Conservation (phyloP, 305 asterid species). For the Fraxinus albicans region DNA sequence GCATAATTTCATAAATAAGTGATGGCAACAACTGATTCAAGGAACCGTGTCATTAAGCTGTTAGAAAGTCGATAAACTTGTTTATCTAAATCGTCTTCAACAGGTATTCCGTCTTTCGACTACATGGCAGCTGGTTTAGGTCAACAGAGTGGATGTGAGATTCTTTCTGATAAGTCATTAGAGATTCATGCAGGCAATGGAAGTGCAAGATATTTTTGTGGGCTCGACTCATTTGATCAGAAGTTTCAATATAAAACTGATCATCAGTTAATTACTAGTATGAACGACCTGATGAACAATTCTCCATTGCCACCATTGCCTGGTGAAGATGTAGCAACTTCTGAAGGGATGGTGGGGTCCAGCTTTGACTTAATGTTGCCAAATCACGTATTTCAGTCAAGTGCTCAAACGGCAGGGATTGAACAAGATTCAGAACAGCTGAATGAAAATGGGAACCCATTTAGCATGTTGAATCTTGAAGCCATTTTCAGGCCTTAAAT, state of each 20-base stretch:
- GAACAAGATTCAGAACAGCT: slow-evolving; percentile 18
- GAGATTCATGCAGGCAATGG: slow-evolving; percentile 16
- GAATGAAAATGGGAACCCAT: slow-evolving; percentile 29
- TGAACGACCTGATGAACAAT: slow-evolving; percentile 7
- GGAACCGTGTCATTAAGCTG: background rate
- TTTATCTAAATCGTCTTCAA: background rate
- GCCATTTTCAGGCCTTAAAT: slow-evolving; percentile 53
- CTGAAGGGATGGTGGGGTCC: slow-evolving; percentile 42
- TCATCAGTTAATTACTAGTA: slow-evolving; percentile 18
- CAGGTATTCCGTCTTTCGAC: slow-evolving; percentile 3
- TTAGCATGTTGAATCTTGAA: slow-evolving; percentile 40
- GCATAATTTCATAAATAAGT: background rate
- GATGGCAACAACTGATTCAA: background rate
- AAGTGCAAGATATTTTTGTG: slow-evolving; percentile 21
- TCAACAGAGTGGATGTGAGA: slow-evolving; percentile 24
- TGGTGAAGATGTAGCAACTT: slow-evolving; percentile 30
- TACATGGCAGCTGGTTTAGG: slow-evolving; percentile 15
- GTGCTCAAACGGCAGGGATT: slow-evolving; percentile 1
- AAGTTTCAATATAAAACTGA: slow-evolving; percentile 6
- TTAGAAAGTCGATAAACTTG: background rate
- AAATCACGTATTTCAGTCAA: slow-evolving; percentile 16
- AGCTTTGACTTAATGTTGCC: slow-evolving; percentile 24
- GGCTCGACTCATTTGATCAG: slow-evolving; percentile 27
- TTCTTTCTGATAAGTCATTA: slow-evolving; percentile 18
- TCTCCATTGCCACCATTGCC: slow-evolving; percentile 43